Base-by-base conservation (phyloP, 192 early-diverging fungal genomes). In the Coemansia sp. region DNA sequence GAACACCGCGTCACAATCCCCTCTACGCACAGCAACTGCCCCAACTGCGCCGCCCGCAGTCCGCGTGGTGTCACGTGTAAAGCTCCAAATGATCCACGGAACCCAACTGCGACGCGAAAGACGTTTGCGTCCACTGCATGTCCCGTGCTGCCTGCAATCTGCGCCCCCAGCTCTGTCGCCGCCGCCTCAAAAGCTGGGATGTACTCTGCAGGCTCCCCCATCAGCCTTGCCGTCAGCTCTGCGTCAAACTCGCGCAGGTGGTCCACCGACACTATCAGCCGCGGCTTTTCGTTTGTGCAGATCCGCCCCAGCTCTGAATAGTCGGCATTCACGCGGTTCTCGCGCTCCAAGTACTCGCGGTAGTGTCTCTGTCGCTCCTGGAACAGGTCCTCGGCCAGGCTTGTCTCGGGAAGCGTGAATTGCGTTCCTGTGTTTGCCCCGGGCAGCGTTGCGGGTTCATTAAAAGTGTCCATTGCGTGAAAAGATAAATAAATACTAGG, bases 1-100 rank as follows among this genome's bases (percentile, higher is more conserved):
- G 95, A 97, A 71, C 97, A 99, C 61, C 91, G 88, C 11, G 97
- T 98, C 21, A 99, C 96, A 62, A 99, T 99, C 43, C 94, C 97
- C 78, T 99, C 95, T 21, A 99, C 68, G 54, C 92, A 95, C 33
- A 99, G 86, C 50, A 95, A 83, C 72, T 87, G 89, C 34, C 95
- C 95, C 21, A 99, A 62, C 36, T 87, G 86, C 44, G 68, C 74
- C 3, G 97, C 88, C 35, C 84, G 86, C 41, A 99, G 62, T 21
- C 90, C 89, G 54, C 97, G 83, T 19, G 95, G 97, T 52, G 88
- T 91, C 61, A 97, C 73, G 50, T 92, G 87, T 53, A 92, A 72
- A 41, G 90, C 90, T 24, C 95, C 95, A 81, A 99, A 98, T 42
- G 89, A 87, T 12, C 97, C 97, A 43, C 91, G 83, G 42, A 99